A percentile compares a stretch with the other conserved stretches of the same genome.
These are phyloP conservation scores for Limnanthes douglasii DNA, from an alignment of 345 rosid genomes.

Conservation along the genomic window DNA sequence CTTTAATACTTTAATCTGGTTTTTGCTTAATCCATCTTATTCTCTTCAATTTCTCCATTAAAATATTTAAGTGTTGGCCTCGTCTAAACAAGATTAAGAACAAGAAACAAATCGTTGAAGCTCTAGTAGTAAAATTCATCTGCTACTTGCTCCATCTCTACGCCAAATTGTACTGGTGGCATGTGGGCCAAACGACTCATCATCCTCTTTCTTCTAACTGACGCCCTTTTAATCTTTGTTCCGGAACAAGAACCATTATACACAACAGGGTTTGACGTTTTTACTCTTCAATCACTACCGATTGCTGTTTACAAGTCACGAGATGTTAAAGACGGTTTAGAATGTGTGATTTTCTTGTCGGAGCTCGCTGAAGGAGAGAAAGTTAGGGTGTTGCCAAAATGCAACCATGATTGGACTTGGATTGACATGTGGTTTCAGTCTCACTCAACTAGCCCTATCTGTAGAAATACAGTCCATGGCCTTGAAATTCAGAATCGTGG, in stretches of 20 bases:
- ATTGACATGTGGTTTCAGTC: constrained; percentile 96
- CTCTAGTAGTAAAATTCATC: too few species aligned
- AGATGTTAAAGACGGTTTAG: constrained; percentile 43
- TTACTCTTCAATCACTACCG: constrained; percentile 38
- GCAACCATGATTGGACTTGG: constrained; percentile 83
- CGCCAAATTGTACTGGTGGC: constrained; percentile 80
- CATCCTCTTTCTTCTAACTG: constrained; percentile 9
- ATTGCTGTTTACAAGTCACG: constrained; percentile 22
- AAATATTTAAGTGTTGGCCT: too few species aligned
- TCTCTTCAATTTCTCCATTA: too few species aligned
- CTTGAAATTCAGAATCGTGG: constrained; percentile 6
- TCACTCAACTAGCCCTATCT: constrained; percentile 82
- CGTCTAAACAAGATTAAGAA: too few species aligned
- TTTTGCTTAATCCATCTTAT: too few species aligned
- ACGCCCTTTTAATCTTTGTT: constrained; percentile 30
- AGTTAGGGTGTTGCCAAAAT: constrained; percentile 55
- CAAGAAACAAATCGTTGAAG: too few species aligned
- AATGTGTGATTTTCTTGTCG: constrained; percentile 71
- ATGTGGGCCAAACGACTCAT: constrained; percentile 45
- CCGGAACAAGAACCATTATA: constrained; percentile 28
- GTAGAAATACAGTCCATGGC: constrained; percentile 36
- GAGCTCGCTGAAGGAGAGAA: constrained; percentile 61
- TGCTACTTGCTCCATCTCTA: constrained; percentile 66
- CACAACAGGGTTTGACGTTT: constrained; percentile 36
- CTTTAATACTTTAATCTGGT: too few species aligned